These are phyloP conservation scores for Esteya vermicola DNA, from an alignment of 2,329 filamentous ascomycete species.

Conservation along the genomic window DNA sequence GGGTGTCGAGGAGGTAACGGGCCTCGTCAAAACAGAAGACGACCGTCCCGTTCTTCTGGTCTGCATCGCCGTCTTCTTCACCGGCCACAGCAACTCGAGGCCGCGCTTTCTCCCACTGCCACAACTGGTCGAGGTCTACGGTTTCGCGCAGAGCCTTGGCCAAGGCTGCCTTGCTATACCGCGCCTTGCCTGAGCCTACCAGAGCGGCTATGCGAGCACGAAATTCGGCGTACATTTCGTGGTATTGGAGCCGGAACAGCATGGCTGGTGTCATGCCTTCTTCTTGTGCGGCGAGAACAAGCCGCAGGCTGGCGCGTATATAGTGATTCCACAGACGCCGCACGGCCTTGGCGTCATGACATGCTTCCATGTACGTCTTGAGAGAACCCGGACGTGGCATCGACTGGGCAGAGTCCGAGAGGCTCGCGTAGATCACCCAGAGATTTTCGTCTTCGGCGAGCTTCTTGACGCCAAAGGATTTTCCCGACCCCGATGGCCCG, in stretches of 20 bases:
- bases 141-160: not conserved
- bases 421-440: no score
- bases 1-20: not conserved
- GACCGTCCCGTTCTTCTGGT: not conserved
- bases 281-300: not conserved
- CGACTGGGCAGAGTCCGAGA: no score
- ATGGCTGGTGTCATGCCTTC: not conserved
- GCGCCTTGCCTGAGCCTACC: not conserved
- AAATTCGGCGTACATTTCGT: not conserved
- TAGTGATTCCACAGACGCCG: not conserved
- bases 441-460: no score
- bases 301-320: not conserved
- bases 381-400: no score
- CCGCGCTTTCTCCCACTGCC: not conserved
- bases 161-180: not conserved
- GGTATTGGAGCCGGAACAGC: slow-evolving; percentile 1
- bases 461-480: no score
- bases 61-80: not conserved
- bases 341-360: not conserved
- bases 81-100: no score
- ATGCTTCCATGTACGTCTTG: no score
- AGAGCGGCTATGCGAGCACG: not conserved
- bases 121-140: not conserved
- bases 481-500: no score
- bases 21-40: slow-evolving; percentile 1